phyloP scores from a whole-genome alignment of 2,329 filamentous ascomycete species.

The Periconia sp. region DNA sequence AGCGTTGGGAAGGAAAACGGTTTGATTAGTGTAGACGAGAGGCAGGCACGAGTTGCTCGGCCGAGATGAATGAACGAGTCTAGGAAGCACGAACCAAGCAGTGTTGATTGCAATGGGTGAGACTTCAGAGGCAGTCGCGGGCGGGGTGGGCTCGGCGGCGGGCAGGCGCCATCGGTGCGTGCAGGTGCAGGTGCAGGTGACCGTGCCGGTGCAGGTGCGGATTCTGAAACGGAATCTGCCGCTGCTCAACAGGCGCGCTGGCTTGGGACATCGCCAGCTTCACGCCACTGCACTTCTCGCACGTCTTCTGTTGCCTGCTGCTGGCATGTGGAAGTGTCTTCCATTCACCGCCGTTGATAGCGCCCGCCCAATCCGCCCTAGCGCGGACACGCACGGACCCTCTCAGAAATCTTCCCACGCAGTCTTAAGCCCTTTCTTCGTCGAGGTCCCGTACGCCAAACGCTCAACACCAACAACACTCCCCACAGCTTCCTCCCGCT shows the following conservation, averaged over 20 bases:
- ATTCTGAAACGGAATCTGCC: no score
- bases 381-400: conserved; percentile 20
- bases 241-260: no score
- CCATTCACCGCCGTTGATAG: conserved; percentile 28
- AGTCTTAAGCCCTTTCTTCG: conserved; percentile 24
- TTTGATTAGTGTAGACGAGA: no score
- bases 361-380: conserved; percentile 19
- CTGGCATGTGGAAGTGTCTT: conserved; percentile 13
- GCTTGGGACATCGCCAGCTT: no score
- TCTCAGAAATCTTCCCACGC: conserved; percentile 29
- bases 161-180: no score
- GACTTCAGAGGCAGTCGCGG: no score
- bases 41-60: conserved; percentile 7
- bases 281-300: no score
- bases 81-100: conserved; percentile 4
- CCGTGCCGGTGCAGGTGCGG: no score
- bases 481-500: conserved; percentile 29
- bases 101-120: no score
- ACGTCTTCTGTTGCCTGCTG: background rate
- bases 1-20: conserved; percentile 7
- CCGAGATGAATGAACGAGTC: no score
- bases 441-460: conserved; percentile 24
- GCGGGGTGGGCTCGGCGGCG: no score
- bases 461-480: conserved; percentile 27
- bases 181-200: no score